Base-by-base conservation (phyloP, 2,329 filamentous ascomycete genomes). In the Lachnellula occidentalis region DNA sequence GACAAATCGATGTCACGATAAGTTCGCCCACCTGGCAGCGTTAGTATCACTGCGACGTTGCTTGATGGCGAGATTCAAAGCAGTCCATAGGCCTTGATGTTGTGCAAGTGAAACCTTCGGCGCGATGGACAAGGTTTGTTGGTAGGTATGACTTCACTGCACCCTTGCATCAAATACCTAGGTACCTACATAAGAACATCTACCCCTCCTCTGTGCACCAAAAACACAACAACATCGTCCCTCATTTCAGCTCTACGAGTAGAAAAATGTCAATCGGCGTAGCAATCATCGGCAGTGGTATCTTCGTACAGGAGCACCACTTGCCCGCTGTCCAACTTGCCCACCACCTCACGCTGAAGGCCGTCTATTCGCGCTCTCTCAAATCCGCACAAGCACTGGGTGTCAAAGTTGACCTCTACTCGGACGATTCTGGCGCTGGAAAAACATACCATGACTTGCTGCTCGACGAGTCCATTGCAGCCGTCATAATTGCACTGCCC, bases 221-320 rank as follows among this genome's bases (percentile, higher is more conserved):
- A 31, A 31, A 12, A 39, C n/a, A 17, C 2, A 39, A 15, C 14
- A 39, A 17, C 15, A 39, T 39, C 36, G 5, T 17, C n/a, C 8
- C 15, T 7, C 5, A 6, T 7, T 39, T 17, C 14, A 39, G 8
- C 36, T 39, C 15, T 6, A 36, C 8, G 8, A 50, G 5, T n/a
- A 46, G 45, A 49, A 64, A 59, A 42, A 69, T 69, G 67, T 58
- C 72, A 24, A 70, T 79, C 49, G 78, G 79, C 56, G 73, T 86
- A 42, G 83, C 83, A 45, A 75, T 87, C 53, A 77, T 87, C 51
- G 83, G 83, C 37, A 78, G 79, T 58, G 83, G 82, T 63, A 81
- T 86, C 62, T 85, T 85, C 62, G 79, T 78, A 61, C 77, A 77
- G 63, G 77, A 79, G 65, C 72, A 82, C 58, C 82, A 84, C 61